A percentile compares a stretch with the other conserved stretches of the same genome.
These are phyloP conservation scores for Peniophora sp. DNA, from an alignment of 1,284 basidiomycete genomes.

Conservation along the genomic window DNA sequence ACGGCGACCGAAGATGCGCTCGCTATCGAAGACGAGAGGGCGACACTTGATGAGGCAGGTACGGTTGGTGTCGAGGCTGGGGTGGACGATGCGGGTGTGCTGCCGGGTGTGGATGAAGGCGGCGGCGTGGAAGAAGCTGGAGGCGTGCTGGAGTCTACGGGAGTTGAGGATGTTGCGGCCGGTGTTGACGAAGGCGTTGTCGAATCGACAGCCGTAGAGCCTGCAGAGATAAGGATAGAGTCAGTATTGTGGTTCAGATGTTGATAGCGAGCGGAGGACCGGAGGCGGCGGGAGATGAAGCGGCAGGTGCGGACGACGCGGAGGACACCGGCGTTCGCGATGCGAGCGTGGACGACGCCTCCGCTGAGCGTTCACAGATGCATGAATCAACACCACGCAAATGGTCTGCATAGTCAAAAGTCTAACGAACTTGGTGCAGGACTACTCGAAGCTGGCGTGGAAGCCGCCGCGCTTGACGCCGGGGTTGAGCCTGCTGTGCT, in stretches of 20 bases:
- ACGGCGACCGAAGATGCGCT: background rate
- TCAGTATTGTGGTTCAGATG: background rate
- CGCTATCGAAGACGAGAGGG: background rate
- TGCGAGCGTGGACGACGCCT: background rate
- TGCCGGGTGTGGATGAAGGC: background rate
- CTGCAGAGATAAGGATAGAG: too few species aligned
- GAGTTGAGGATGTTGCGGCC: background rate
- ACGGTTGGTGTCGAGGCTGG: background rate
- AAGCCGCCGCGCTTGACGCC: background rate
- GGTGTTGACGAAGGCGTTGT: background rate
- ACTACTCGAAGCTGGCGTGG: background rate
- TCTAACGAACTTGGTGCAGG: background rate
- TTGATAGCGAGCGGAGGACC: background rate
- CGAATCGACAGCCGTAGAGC: background rate
- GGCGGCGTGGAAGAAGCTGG: background rate
- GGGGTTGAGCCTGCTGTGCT: background rate
- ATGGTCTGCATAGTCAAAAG: background rate
- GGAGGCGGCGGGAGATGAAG: background rate
- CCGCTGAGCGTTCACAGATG: background rate
- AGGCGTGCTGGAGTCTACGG: background rate
- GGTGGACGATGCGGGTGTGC: background rate
- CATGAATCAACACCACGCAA: background rate
- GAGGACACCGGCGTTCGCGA: background rate
- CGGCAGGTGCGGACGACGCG: background rate
- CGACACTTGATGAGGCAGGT: background rate